Evolutionary conservation across 345 rosid genomes (phyloP).

Genomic region (Jatropha curcas): DNA sequence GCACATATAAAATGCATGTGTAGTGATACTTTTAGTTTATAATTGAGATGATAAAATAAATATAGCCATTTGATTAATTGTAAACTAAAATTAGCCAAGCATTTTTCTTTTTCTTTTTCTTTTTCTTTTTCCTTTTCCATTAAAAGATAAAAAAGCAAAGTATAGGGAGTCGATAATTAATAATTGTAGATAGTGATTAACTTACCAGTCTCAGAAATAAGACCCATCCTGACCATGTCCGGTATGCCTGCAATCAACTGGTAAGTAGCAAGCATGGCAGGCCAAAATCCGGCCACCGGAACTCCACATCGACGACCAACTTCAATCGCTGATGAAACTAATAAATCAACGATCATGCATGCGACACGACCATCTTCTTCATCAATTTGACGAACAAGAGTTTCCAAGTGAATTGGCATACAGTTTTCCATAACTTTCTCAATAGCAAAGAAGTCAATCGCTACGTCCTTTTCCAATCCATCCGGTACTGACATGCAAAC

Average conservation of each 20-base stretch:
- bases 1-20: too few relatives aligned
- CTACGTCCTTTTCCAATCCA: conserved; percentile 31
- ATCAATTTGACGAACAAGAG: conserved; percentile 30
- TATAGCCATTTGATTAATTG: too few relatives aligned
- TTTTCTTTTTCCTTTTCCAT: too few relatives aligned
- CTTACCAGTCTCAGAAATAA: conserved; percentile 57
- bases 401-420: conserved; percentile 63
- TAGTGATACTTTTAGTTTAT: too few relatives aligned
- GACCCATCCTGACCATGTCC: conserved; percentile 43
- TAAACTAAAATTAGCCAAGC: too few relatives aligned
- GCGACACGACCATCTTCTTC: conserved; percentile 35
- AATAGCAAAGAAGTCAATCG: conserved; percentile 58
- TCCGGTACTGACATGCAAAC: conserved; percentile 48
- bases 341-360: conserved; percentile 65
- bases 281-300: conserved; percentile 72
- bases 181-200: not conserved
- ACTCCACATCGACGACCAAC: conserved; percentile 57
- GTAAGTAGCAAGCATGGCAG: conserved; percentile 66
- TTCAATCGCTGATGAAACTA: conserved; percentile 65
- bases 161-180: too few relatives aligned
- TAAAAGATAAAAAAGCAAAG: too few relatives aligned
- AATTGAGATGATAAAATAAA: too few relatives aligned
- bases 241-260: conserved; percentile 63
- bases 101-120: too few relatives aligned
- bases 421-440: conserved; percentile 59